phyloP scores from a whole-genome alignment of 2,329 filamentous ascomycete species.

The Monosporascus sp. region DNA sequence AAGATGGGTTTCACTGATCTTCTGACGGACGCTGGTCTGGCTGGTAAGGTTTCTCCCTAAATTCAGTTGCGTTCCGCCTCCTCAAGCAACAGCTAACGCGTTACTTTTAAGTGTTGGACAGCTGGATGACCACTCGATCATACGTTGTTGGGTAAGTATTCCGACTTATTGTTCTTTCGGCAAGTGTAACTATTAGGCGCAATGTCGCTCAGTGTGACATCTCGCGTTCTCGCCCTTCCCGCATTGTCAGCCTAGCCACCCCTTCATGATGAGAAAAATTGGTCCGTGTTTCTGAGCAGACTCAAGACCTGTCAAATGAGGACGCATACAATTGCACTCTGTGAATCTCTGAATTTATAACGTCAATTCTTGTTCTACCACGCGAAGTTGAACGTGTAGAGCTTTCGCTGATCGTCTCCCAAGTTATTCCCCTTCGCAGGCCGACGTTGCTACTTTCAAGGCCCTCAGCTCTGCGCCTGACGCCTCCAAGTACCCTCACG shows the following conservation, averaged over 20 bases:
- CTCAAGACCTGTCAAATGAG: constrained; percentile 63
- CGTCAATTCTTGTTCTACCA: neutral
- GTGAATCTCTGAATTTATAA: constrained; percentile 30
- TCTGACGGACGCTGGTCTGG: constrained; percentile 49
- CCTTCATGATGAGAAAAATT: constrained; percentile 65
- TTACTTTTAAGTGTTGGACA: constrained; percentile 42
- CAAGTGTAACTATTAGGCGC: constrained; percentile 5
- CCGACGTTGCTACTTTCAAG: constrained; percentile 95
- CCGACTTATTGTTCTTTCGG: constrained; percentile 10
- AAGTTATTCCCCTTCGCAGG: constrained; percentile 71
- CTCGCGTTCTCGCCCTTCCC: neutral
- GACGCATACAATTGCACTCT: constrained; percentile 30
- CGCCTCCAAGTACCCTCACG: constrained; percentile 84
- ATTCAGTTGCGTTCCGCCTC: constrained; percentile 2
- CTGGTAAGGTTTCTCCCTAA: constrained; percentile 34
- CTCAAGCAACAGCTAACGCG: constrained; percentile 9
- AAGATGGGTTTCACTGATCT: constrained; percentile 60
- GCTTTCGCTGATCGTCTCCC: constrained; percentile 7
- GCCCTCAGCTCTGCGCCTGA: constrained; percentile 70
- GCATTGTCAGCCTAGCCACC: constrained; percentile 11
- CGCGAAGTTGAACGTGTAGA: constrained; percentile 1
- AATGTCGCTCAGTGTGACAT: constrained; percentile 2
- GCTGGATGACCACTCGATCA: constrained; percentile 60
- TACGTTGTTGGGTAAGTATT: constrained; percentile 67
- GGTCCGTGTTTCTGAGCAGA: constrained; percentile 80